Percentiles rank a stretch among this genome's conserved stretches.
Evolutionary conservation across 2,329 filamentous ascomycete species (phyloP).

Genomic region (Trichophaea hybrida): DNA sequence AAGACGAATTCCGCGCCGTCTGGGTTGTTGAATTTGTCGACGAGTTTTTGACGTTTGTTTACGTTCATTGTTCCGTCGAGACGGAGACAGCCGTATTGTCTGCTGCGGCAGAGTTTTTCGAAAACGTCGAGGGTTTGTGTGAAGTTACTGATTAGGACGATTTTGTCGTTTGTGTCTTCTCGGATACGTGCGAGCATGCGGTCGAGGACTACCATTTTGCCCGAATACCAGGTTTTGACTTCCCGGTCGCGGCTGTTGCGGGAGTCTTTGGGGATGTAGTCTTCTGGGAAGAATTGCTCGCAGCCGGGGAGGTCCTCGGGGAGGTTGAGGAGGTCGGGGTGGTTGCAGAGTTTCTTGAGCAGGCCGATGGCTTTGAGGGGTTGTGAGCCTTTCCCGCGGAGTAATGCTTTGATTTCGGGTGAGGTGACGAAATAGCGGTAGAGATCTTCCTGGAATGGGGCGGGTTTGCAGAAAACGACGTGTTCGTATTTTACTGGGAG

Average conservation of each 20-base stretch:
- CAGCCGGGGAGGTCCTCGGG: constrained; percentile 73
- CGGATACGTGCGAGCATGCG: constrained; percentile 93
- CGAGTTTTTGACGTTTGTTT: constrained; percentile 89
- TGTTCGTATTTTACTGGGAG: constrained; percentile 97
- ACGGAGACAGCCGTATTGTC: constrained; percentile 62
- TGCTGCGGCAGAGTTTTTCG: constrained; percentile 65
- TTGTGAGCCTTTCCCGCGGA: constrained; percentile 87
- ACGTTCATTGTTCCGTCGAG: constrained; percentile 97
- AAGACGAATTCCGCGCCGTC: constrained; percentile 84
- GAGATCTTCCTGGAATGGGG: constrained; percentile 79
- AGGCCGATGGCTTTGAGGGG: constrained; percentile 93
- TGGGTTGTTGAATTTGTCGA: constrained; percentile 95
- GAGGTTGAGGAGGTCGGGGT: constrained; percentile 80
- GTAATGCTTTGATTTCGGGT: constrained; percentile 79
- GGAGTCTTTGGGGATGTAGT: constrained; percentile 75
- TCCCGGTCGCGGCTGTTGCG: constrained; percentile 73
- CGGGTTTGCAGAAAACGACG: constrained; percentile 91
- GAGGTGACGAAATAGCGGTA: constrained; percentile 98
- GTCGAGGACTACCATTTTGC: constrained; percentile 97
- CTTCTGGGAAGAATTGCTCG: constrained; percentile 65
- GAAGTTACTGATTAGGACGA: constrained; percentile 97
- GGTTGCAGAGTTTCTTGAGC: constrained; percentile 96
- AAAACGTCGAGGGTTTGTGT: constrained; percentile 93
- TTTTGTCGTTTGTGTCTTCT: constrained; percentile 95
- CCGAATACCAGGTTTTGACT: constrained; percentile 88